phyloP scores from a whole-genome alignment of 2,329 filamentous ascomycete species.

The Pestalotiopsis sp. region DNA sequence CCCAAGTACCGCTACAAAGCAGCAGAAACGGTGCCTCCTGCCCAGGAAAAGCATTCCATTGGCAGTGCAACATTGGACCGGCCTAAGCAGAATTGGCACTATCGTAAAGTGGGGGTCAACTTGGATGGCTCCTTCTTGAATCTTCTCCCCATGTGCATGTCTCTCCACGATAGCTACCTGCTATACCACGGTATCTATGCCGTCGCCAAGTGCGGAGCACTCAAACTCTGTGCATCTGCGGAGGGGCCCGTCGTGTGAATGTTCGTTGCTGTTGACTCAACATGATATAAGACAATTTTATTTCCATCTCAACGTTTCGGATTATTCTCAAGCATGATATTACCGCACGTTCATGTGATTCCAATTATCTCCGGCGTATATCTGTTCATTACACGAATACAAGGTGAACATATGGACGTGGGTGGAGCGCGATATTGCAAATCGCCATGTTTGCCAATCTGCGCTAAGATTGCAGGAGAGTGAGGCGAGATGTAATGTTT shows the following conservation, averaged over 20 bases:
- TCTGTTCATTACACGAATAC: background rate
- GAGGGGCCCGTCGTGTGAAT: no score
- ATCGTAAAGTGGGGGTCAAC: background rate
- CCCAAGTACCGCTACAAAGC: constrained; percentile 1
- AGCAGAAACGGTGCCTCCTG: background rate
- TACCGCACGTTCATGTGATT: background rate
- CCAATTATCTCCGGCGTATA: background rate
- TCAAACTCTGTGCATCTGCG: background rate
- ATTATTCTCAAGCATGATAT: background rate
- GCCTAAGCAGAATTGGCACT: background rate
- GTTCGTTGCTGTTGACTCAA: no score
- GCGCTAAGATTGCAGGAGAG: background rate
- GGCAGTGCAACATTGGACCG: background rate
- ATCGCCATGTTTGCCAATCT: background rate
- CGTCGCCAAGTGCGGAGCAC: background rate
- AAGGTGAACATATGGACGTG: background rate
- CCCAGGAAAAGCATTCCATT: background rate
- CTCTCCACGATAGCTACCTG: background rate
- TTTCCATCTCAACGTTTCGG: background rate
- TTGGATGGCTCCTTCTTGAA: background rate
- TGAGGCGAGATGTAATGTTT: background rate
- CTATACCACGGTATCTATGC: background rate
- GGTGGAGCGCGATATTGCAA: background rate
- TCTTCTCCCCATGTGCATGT: background rate
- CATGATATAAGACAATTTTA: no score